A percentile compares a stretch with the other conserved stretches of the same genome.
phyloP scores from a whole-genome alignment of 2,329 filamentous ascomycete species.

The Aaosphaeria pasadenensis region DNA sequence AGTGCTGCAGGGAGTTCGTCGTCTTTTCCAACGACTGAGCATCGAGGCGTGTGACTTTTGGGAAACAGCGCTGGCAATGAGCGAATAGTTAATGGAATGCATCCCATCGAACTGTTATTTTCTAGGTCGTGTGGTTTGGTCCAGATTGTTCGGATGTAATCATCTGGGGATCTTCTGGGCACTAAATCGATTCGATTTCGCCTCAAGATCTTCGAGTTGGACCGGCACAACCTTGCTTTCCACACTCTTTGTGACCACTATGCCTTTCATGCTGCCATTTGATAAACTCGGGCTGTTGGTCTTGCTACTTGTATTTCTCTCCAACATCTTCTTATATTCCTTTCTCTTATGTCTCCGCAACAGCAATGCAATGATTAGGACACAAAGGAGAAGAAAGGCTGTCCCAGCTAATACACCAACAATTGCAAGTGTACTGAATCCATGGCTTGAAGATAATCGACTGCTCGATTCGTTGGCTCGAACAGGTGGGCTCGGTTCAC shows the following conservation, averaged over 20 bases:
- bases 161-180: not conserved
- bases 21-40: no score
- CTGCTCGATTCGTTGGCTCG: no score
- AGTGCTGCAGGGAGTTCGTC: no score
- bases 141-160: no score
- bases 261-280: not conserved
- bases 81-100: no score
- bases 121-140: no score
- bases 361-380: not conserved
- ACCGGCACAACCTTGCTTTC: not conserved
- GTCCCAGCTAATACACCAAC: conserved; percentile 3
- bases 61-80: no score
- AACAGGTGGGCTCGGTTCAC: no score
- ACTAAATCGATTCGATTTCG: not conserved
- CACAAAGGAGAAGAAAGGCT: conserved; percentile 1
- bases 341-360: conserved; percentile 4
- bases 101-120: not conserved
- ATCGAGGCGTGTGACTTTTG: no score
- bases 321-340: conserved; percentile 3
- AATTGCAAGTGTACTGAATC: conserved; percentile 1
- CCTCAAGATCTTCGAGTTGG: not conserved
- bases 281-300: not conserved
- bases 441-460: not conserved
- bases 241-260: not conserved
- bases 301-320: conserved; percentile 1